Evolutionary conservation across 1,139 yeast species (phyloP).

Genomic region (Spathaspora sp.): DNA sequence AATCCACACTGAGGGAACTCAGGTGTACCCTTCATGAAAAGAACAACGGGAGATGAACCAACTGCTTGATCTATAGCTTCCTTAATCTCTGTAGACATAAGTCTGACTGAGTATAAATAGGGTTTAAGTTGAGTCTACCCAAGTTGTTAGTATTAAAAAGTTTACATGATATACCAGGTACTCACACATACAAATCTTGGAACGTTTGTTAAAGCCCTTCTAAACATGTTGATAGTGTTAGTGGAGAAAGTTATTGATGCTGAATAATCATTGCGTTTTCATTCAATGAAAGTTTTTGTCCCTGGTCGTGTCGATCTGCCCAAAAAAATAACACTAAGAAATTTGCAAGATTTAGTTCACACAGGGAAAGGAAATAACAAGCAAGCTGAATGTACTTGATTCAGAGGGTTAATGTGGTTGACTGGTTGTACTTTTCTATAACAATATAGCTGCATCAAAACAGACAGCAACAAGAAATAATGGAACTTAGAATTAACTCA

Average conservation of each 20-base stretch:
- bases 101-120: slow-evolving; percentile 33
- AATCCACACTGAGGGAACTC: slow-evolving; percentile 98
- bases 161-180: background rate
- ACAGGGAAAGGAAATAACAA: too few relatives aligned
- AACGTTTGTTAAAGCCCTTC: slow-evolving; percentile 21
- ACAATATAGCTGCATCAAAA: too few relatives aligned
- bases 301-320: background rate
- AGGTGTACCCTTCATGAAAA: slow-evolving; percentile 96
- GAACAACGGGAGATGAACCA: slow-evolving; percentile 85
- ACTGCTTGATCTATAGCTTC: slow-evolving; percentile 85
- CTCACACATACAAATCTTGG: slow-evolving; percentile 22
- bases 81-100: slow-evolving; percentile 73
- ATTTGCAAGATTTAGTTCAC: too few relatives aligned
- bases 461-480: too few relatives aligned
- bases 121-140: slow-evolving; percentile 6
- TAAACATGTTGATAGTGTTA: slow-evolving; percentile 19
- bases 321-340: background rate
- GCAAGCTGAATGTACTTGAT: too few relatives aligned
- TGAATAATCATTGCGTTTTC: slow-evolving; percentile 1
- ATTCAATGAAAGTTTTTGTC: slow-evolving; percentile 1
- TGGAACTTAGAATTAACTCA: too few relatives aligned
- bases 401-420: background rate
- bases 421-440: background rate
- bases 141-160: slow-evolving; percentile 5
- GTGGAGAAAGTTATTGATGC: background rate